These are phyloP conservation scores for Aspergillus sp. DNA, from an alignment of 2,329 filamentous ascomycete species.

Conservation along the genomic window DNA sequence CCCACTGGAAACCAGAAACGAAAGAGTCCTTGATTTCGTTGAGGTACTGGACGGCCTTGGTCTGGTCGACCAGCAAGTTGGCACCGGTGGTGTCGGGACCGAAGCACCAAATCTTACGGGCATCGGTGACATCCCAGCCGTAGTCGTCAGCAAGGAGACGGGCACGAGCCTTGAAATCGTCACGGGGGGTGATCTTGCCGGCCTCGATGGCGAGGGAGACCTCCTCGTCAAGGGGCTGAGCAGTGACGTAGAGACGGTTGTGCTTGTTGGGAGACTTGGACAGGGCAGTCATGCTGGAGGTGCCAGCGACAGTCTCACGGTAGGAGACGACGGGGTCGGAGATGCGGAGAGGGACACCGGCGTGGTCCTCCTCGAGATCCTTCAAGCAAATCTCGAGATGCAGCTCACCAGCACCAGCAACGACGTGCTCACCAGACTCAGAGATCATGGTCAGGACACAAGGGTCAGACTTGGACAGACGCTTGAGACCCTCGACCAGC, in stretches of 20 bases:
- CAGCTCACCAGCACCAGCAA: slow-evolving; percentile 98
- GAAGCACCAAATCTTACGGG: slow-evolving; percentile 99
- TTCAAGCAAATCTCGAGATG: slow-evolving; percentile 99
- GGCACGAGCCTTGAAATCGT: slow-evolving; percentile 98
- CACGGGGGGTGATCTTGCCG: slow-evolving; percentile 90
- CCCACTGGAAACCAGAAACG: slow-evolving; percentile 99
- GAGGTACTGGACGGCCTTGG: slow-evolving; percentile 99
- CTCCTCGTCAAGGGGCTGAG: slow-evolving; percentile 88
- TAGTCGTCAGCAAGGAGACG: slow-evolving; percentile 94
- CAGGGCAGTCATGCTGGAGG: slow-evolving; percentile 91
- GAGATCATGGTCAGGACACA: slow-evolving; percentile 89
- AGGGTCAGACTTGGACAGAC: slow-evolving; percentile 99
- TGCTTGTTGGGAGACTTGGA: slow-evolving; percentile 99
- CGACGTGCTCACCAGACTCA: slow-evolving; percentile 96
- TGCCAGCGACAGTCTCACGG: slow-evolving; percentile 86
- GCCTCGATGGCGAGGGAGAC: slow-evolving; percentile 83
- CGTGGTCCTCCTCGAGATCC: slow-evolving; percentile 99
- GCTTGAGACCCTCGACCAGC: slow-evolving; percentile 99
- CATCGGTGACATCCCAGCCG: slow-evolving; percentile 99
- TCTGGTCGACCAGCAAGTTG: slow-evolving; percentile 99
- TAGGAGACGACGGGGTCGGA: slow-evolving; percentile 98
- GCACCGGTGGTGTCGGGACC: slow-evolving; percentile 95
- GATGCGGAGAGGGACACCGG: slow-evolving; percentile 94
- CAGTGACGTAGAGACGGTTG: slow-evolving; percentile 98
- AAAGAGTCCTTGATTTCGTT: slow-evolving; percentile 99